A percentile compares a stretch with the other conserved stretches of the same genome.
Conservation (phyloP, 768 basidiomycete genomes). For the Daedaleopsis nitida region DNA sequence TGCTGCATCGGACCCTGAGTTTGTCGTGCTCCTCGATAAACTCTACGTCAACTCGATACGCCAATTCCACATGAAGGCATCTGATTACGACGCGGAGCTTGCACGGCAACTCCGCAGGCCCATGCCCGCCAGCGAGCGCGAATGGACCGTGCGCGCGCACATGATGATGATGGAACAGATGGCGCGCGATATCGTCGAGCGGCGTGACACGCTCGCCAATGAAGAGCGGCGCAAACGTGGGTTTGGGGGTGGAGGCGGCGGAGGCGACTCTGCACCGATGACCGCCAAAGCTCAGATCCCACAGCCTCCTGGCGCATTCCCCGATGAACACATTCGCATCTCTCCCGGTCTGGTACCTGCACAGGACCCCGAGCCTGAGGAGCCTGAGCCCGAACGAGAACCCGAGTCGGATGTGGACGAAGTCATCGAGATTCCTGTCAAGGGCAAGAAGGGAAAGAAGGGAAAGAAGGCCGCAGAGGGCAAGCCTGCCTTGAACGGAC, state of each 20-base stretch:
- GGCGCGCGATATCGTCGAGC: slow-evolving; percentile 14
- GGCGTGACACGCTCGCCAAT: slow-evolving; percentile 2
- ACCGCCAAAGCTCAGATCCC: not conserved
- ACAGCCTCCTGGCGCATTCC: slow-evolving; percentile 17
- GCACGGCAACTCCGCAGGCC: slow-evolving; percentile 29
- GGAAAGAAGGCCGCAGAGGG: slow-evolving; percentile 13
- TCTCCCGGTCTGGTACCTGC: not conserved
- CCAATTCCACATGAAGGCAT: slow-evolving; percentile 42
- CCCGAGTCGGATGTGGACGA: slow-evolving; percentile 17
- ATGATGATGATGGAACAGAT: slow-evolving; percentile 18
- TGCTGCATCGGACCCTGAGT: slow-evolving; percentile 33
- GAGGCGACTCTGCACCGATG: slow-evolving; percentile 7
- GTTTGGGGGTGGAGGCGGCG: slow-evolving; percentile 4
- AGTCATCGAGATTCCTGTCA: slow-evolving; percentile 16
- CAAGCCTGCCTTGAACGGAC: slow-evolving; percentile 5
- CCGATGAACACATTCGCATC: slow-evolving; percentile 11
- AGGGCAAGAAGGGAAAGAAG: slow-evolving; percentile 16
- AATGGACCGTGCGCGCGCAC: slow-evolving; percentile 15
- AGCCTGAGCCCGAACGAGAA: slow-evolving; percentile 9
- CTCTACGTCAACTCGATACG: slow-evolving; percentile 44
- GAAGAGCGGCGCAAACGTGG: slow-evolving; percentile 11
- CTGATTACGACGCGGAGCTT: slow-evolving; percentile 60
- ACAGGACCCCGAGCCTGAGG: not conserved
- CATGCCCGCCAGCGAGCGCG: slow-evolving; percentile 11
- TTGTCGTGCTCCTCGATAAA: slow-evolving; percentile 49